phyloP scores from a whole-genome alignment of 2,329 filamentous ascomycete species.

The Exophiala phaeomuriformis region DNA sequence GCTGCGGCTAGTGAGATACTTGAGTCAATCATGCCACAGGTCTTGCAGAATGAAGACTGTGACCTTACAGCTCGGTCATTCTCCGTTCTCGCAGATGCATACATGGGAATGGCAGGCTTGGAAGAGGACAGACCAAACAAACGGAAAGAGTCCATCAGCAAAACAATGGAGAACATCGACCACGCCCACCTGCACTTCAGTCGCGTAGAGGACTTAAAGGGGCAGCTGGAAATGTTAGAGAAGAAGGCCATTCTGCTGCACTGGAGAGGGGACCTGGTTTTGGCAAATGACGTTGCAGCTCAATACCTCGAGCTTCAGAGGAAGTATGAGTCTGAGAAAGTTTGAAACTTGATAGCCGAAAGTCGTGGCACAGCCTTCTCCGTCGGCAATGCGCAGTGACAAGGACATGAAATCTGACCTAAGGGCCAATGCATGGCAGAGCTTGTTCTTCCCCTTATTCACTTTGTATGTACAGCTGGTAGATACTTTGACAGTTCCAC shows the following conservation, averaged over 20 bases:
- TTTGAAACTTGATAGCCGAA: conserved; percentile 2
- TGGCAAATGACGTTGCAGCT: conserved; percentile 58
- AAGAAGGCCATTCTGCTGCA: conserved; percentile 75
- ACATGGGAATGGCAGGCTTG: conserved; percentile 66
- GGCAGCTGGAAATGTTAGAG: conserved; percentile 69
- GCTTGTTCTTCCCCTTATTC: conserved; percentile 3
- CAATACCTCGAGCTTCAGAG: conserved; percentile 55
- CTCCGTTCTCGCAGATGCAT: conserved; percentile 63
- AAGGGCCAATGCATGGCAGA: background rate
- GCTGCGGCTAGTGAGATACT: conserved; percentile 58
- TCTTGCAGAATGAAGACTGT: conserved; percentile 62
- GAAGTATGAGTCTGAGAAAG: conserved; percentile 29
- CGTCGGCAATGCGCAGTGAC: background rate
- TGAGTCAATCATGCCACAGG: conserved; percentile 63
- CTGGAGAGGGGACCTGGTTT: conserved; percentile 55
- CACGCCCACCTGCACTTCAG: conserved; percentile 58
- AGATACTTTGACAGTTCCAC: background rate
- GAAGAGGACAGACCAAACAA: conserved; percentile 34
- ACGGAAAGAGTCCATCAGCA: conserved; percentile 51
- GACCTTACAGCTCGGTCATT: conserved; percentile 61
- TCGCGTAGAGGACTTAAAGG: conserved; percentile 58
- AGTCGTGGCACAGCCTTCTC: background rate
- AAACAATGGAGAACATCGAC: conserved; percentile 55
- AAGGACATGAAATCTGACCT: conserved; percentile 9
- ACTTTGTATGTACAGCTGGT: conserved; percentile 16